Evolutionary conservation across 805 yeast species (phyloP).

Genomic region (Debaryomyces hansenii): DNA sequence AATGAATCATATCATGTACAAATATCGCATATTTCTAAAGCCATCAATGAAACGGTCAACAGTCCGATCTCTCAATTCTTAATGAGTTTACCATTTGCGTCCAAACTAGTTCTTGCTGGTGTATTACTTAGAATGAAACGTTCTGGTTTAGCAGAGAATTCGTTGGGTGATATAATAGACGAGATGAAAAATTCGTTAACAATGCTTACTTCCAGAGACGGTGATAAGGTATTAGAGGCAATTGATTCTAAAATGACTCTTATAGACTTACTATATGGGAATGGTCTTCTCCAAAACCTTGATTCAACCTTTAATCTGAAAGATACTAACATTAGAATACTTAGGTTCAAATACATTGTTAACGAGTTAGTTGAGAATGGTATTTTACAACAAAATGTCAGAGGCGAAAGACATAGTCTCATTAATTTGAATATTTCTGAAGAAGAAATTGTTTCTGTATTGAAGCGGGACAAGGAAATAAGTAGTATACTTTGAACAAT

Average conservation of each 20-base stretch:
- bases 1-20: constrained; percentile 55
- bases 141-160: constrained; percentile 67
- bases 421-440: constrained; percentile 68
- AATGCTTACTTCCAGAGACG: constrained; percentile 34
- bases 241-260: constrained; percentile 13
- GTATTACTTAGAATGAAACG: constrained; percentile 63
- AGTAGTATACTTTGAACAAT: constrained; percentile 2
- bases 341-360: constrained; percentile 59
- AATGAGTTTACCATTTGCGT: constrained; percentile 58
- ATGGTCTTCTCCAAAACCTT: constrained; percentile 18
- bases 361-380: constrained; percentile 80
- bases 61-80: constrained; percentile 70
- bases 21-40: constrained; percentile 73
- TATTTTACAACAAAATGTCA: constrained; percentile 64
- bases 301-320: constrained; percentile 12
- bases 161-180: constrained; percentile 75
- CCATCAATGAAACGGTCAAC: constrained; percentile 74
- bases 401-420: constrained; percentile 65
- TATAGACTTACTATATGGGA: constrained; percentile 26
- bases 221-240: constrained; percentile 15
- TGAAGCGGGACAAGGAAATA: constrained; percentile 51
- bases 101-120: constrained; percentile 73
- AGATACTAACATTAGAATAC: constrained; percentile 44
- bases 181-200: constrained; percentile 60
- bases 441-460: constrained; percentile 63